Evolutionary conservation across 768 basidiomycete genomes (phyloP).

Genomic region (Tephrocybe sp.): DNA sequence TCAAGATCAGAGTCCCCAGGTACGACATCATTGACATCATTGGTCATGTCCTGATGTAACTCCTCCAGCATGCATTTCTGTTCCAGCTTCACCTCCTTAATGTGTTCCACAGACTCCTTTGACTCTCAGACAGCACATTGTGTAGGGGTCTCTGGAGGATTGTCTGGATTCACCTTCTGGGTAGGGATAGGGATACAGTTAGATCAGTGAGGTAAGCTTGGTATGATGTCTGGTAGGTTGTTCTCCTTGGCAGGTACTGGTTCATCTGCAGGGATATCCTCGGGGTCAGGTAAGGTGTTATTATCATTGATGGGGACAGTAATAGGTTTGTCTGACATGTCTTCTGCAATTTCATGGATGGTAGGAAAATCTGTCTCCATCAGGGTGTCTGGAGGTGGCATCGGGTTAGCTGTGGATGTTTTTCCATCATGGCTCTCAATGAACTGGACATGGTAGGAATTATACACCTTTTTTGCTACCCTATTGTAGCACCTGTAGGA

Average conservation of each 20-base stretch:
- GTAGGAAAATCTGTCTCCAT: not conserved
- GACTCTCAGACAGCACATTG: constrained; percentile 3
- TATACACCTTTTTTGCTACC: constrained; percentile 14
- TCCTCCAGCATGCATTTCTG: not conserved
- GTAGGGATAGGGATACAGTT: not conserved
- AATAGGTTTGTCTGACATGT: not conserved
- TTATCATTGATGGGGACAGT: constrained; percentile 2
- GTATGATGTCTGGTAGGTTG: not conserved
- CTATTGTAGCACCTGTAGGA: constrained; percentile 32
- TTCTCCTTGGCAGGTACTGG: too few relatives aligned
- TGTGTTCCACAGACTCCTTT: not conserved
- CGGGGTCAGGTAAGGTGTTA: not conserved
- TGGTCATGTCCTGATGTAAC: not conserved
- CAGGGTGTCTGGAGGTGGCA: not conserved
- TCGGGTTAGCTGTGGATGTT: not conserved
- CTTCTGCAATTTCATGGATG: not conserved
- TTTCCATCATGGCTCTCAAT: constrained; percentile 24
- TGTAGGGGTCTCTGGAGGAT: not conserved
- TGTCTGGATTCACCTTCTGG: not conserved
- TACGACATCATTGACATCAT: not conserved
- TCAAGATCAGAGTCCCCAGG: not conserved
- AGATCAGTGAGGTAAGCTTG: not conserved
- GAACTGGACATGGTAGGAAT: constrained; percentile 25
- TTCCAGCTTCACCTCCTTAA: not conserved
- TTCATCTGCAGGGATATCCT: too few relatives aligned